A percentile compares a stretch with the other conserved stretches of the same genome.
These are phyloP conservation scores for Durotheca rogersii DNA, from an alignment of 495 filamentous ascomycete genomes.

Conservation along the genomic window DNA sequence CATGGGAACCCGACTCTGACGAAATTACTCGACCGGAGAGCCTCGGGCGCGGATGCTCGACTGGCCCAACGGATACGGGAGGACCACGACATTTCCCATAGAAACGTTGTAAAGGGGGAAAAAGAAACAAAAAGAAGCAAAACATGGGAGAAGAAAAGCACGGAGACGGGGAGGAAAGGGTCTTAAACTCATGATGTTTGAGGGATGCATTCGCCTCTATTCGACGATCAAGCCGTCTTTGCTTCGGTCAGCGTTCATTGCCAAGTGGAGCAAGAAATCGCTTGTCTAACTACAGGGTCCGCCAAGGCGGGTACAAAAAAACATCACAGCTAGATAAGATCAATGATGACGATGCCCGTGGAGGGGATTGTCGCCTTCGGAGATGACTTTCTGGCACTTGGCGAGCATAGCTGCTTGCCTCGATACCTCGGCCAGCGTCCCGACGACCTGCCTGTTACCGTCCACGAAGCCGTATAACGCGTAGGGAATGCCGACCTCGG, in stretches of 20 bases:
- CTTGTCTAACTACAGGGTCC: conserved; percentile 21
- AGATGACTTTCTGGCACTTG: conserved; percentile 73
- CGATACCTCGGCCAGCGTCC: conserved; percentile 78
- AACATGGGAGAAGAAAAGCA: no score
- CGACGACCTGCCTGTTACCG: conserved; percentile 86
- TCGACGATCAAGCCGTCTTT: conserved; percentile 2
- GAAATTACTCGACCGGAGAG: neutral
- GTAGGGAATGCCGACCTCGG: conserved; percentile 90
- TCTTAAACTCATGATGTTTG: conserved; percentile 6
- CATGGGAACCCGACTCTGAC: conserved; percentile 17
- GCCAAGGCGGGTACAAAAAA: conserved; percentile 7
- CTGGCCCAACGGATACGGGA: conserved; percentile 1
- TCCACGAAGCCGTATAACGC: conserved; percentile 91
- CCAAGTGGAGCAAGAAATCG: conserved; percentile 4
- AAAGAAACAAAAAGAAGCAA: no score
- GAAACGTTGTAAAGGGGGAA: no score
- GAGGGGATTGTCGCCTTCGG: conserved; percentile 37
- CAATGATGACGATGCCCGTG: conserved; percentile 42
- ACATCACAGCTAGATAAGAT: conserved; percentile 14
- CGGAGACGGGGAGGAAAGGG: no score
- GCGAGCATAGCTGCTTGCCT: conserved; percentile 84
- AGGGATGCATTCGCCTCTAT: conserved; percentile 3
- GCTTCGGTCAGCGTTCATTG: conserved; percentile 1
- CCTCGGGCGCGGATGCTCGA: conserved; percentile 3
- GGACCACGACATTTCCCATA: no score